These are phyloP conservation scores for Clarireedia monteithiana DNA, from an alignment of 2,329 filamentous ascomycete genomes.

Conservation along the genomic window DNA sequence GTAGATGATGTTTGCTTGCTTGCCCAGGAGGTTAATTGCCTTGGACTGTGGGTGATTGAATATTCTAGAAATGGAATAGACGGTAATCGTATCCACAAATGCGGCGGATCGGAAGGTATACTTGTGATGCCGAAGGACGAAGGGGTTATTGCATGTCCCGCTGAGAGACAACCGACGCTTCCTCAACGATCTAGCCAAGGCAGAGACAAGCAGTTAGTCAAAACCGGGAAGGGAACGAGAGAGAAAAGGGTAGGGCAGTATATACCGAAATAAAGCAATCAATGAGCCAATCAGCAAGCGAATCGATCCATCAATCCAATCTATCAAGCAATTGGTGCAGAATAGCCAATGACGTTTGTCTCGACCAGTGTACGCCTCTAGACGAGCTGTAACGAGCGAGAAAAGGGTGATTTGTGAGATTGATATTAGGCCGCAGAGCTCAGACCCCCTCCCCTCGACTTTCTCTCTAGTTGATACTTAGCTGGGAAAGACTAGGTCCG, in stretches of 20 bases:
- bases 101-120: conserved; percentile 5
- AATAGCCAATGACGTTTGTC: too few species aligned
- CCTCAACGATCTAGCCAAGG: background rate
- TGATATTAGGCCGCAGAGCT: too few species aligned
- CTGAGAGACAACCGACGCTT: background rate
- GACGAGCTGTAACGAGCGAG: too few species aligned
- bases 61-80: background rate
- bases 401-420: too few species aligned
- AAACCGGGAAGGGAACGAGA: background rate
- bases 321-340: background rate
- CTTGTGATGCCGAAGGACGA: conserved; percentile 5
- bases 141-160: conserved; percentile 7
- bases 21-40: background rate
- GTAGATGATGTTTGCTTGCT: background rate
- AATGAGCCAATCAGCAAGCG: background rate
- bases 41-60: background rate
- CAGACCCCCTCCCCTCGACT: too few species aligned
- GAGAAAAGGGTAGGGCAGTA: background rate
- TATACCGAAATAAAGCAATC: background rate
- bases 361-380: too few species aligned
- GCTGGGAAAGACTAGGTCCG: background rate
- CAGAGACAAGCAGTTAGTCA: background rate
- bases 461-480: too few species aligned
- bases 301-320: background rate
- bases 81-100: background rate